Evolutionary conservation across 768 basidiomycete genomes (phyloP).

Genomic region (Termitomyces sp.): DNA sequence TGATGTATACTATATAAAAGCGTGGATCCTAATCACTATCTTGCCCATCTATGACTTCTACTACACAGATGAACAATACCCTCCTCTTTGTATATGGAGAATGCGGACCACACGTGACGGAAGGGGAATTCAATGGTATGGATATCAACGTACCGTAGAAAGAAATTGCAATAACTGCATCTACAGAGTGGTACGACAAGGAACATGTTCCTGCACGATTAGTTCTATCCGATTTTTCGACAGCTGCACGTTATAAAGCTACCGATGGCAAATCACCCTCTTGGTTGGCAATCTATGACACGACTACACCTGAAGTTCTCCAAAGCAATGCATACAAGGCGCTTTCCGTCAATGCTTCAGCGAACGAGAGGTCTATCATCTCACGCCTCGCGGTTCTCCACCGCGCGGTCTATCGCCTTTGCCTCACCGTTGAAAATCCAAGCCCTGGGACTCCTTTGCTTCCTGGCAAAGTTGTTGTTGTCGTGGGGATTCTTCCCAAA

Average conservation of each 20-base stretch:
- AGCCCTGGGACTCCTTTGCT: not conserved
- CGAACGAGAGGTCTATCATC: slow-evolving; percentile 20
- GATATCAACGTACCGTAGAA: not conserved
- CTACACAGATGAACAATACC: slow-evolving; percentile 5
- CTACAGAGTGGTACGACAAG: slow-evolving; percentile 27
- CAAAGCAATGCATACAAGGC: slow-evolving; percentile 19
- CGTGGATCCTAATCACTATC: not conserved
- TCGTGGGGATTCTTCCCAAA: slow-evolving; percentile 8
- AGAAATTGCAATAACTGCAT: not conserved
- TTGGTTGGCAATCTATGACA: slow-evolving; percentile 27
- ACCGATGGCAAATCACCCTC: slow-evolving; percentile 20
- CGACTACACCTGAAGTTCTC: slow-evolving; percentile 16
- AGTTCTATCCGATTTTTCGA: slow-evolving; percentile 21
- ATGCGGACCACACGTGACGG: slow-evolving; percentile 19
- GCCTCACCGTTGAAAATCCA: slow-evolving; percentile 13
- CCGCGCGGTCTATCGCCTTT: slow-evolving; percentile 20
- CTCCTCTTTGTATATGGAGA: slow-evolving; percentile 28
- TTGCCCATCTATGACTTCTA: not conserved
- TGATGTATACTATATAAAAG: not conserved
- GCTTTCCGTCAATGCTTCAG: slow-evolving; percentile 18
- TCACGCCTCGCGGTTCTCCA: slow-evolving; percentile 18
- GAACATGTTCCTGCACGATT: slow-evolving; percentile 27
- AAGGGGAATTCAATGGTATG: slow-evolving; percentile 24
- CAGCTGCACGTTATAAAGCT: slow-evolving; percentile 24
- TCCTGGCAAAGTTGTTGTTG: slow-evolving; percentile 15